Base-by-base conservation (phyloP, 2,329 filamentous ascomycete genomes). In the Ophiosphaerella korrae region DNA sequence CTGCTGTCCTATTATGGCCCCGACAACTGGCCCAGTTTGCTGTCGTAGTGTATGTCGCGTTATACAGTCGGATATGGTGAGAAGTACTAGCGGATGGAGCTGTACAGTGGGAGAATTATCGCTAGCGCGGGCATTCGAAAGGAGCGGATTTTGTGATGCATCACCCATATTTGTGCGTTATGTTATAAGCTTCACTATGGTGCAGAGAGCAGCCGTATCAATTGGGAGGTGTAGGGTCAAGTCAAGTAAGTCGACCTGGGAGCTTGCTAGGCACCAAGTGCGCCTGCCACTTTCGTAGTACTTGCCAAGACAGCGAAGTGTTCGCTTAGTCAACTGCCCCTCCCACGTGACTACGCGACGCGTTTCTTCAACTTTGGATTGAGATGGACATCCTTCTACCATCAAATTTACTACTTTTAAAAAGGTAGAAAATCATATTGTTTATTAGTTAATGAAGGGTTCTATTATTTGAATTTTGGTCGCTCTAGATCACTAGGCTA, bases 1-100 rank as follows among this genome's bases (percentile, higher is more conserved):
- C 64, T 97, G 92, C 68, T 94, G 90, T 13, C 94, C 94, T 5
- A 99, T 77, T n/a, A 99, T 81, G 45, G 88, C 92, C 49, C 94
- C 94, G 3, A 93, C 84, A 14, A 97, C 83, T 13, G 92, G 91
- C 0, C 89, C 89, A 14, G 79, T 73, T 64, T 92, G 87, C 45
- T 85, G 79, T 52, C 94, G 86, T 49, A 96, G 82, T 1, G 88
- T 90, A 74, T 96, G 92, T 53, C 94, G 86, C 51, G 93, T 96
- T 73, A 97, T 92, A 74, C 96, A 95, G 75, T 99, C 94, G 63
- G 93, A 96, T 66, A 99, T 94, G 59, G 89, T 95, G 76, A 99
- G 89, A 60, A 97, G 88, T 45, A 96, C 92, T 42, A 99, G 87
- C 23, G 94, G 94, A 68, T 99, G 94, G 14, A 99, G 85, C 63